phyloP scores from a whole-genome alignment of 495 filamentous ascomycete genomes.

The Podospora pseudopauciseta region DNA sequence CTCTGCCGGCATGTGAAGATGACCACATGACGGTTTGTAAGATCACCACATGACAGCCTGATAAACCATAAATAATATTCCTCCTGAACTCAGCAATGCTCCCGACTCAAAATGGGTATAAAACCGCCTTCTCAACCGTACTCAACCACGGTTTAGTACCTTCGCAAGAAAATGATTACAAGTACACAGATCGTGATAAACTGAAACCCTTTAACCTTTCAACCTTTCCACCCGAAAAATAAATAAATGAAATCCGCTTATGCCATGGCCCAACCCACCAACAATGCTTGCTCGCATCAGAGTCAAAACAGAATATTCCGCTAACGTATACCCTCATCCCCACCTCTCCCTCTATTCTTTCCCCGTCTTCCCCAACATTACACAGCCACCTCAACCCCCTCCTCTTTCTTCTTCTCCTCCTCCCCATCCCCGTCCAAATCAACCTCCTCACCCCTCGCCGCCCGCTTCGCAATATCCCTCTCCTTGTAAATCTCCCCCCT shows the following conservation, averaged over 20 bases:
- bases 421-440: slow-evolving; percentile 12
- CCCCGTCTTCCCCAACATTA: not conserved
- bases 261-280: not conserved
- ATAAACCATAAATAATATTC: not conserved
- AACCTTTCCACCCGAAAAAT: not conserved
- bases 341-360: not conserved
- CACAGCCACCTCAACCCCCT: slow-evolving; percentile 2
- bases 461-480: slow-evolving; percentile 41
- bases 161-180: not conserved
- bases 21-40: not conserved
- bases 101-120: not conserved
- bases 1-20: slow-evolving; percentile 47
- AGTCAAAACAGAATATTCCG: not conserved
- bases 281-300: not conserved
- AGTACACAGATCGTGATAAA: not conserved
- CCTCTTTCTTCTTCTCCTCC: not conserved
- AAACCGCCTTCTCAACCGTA: not conserved
- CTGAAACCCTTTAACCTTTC: not conserved
- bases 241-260: not conserved
- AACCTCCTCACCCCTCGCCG: slow-evolving; percentile 35
- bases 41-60: not conserved
- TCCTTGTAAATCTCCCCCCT: slow-evolving; percentile 49
- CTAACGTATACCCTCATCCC: not conserved
- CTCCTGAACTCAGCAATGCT: not conserved
- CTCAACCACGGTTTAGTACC: not conserved